Evolutionary conservation across 495 filamentous ascomycete species (phyloP), one percentile per base, ranked within the genome.

Genomic region (Ramalina peruviana): DNA sequence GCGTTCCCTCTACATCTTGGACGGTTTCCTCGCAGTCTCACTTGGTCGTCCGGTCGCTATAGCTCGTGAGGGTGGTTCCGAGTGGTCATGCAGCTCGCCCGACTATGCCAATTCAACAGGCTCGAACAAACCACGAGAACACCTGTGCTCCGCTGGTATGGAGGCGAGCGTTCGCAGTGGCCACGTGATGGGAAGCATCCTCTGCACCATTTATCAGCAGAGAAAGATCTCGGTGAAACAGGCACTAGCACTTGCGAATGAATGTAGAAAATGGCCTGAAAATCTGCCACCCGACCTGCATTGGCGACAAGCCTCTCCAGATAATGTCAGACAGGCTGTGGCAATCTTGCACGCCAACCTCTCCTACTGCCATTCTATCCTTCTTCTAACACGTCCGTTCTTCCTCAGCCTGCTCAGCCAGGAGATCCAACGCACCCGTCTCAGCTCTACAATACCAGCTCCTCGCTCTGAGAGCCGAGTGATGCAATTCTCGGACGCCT

Each of bases 361-460:
- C 9, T 69, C 83, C 16, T 82, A 85, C 54, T 81, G 80, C 53
- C 83, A 85, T 65, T 85, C 82, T 1, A 78, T 87, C 42, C 76
- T 87, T 20, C 68, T 88, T 5, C 68, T 88, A n/a, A 72, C 70
- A 4, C 64, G 71, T 5, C 85, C 85, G 4, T 82, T 88, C 54
- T 81, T 87, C 46, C 65, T 86, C 19, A 74, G 69, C 46, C 62
- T 71, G 45, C 66, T 76, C 1, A 70, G 70, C 36, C 62, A 65
- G 19, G 67, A 71, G 42, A 65, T 71, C 16, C 68, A 68, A 52
- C 62, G 55, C 48, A 69, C 67, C 52, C 49, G 43, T 20, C 33
- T 62, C 19, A 55, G 61, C 25, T 40, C 25, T 10, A 30, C 56
- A 20, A 27, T 62, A 12, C 56, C 65, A 17, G 20, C 52, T 25